phyloP scores from a whole-genome alignment of 2,329 filamentous ascomycete genomes.

The Aspergillus sp. region DNA sequence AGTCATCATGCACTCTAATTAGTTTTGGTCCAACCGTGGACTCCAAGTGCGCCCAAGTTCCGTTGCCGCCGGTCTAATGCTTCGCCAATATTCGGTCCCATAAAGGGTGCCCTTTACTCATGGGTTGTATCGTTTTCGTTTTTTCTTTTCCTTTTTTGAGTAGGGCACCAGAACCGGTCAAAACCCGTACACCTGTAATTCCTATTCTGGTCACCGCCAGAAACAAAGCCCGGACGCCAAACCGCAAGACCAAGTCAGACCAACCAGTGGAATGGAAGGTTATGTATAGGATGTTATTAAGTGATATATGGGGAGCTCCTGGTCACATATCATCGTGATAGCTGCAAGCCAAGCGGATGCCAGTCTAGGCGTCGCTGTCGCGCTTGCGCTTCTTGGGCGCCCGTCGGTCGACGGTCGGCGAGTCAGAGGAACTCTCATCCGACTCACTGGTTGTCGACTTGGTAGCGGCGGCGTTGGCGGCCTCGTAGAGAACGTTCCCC shows the following conservation, averaged over 20 bases:
- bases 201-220: conserved; percentile 23
- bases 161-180: conserved; percentile 5
- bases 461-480: conserved; percentile 71
- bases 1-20: conserved; percentile 28
- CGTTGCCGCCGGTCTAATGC: conserved; percentile 19
- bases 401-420: conserved; percentile 44
- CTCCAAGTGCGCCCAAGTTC: conserved; percentile 22
- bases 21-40: conserved; percentile 22
- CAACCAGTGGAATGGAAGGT: conserved; percentile 26
- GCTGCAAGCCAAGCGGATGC: conserved; percentile 18
- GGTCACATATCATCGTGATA: conserved; percentile 44
- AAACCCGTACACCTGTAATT: conserved; percentile 27
- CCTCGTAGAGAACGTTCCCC: conserved; percentile 79
- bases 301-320: conserved; percentile 39
- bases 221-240: conserved; percentile 41
- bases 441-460: conserved; percentile 52
- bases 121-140: conserved; percentile 9
- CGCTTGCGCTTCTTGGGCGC: conserved; percentile 79
- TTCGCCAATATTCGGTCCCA: conserved; percentile 11
- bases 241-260: conserved; percentile 31
- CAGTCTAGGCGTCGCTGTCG: conserved; percentile 59
- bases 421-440: conserved; percentile 39
- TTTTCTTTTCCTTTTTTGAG: not conserved
- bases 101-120: conserved; percentile 15
- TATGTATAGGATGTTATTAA: conserved; percentile 33